Conservation (phyloP, 2,329 filamentous ascomycete genomes). For the Pseudocercospora macadamiae region DNA sequence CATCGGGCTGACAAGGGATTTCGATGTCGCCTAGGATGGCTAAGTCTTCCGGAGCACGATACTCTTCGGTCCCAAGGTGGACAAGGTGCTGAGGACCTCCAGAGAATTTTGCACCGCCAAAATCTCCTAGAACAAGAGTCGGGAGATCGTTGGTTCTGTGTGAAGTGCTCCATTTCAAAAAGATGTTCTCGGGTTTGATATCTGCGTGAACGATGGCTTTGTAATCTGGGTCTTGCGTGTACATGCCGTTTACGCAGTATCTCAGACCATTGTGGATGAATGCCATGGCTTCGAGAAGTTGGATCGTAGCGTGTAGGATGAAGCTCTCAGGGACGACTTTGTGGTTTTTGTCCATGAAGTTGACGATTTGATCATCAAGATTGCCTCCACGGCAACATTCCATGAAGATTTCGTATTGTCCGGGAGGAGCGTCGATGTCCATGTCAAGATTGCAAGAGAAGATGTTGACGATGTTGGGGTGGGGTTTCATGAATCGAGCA, state of each 20-base stretch:
- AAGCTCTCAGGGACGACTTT: not conserved
- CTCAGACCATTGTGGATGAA: not conserved
- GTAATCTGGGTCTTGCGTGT: not conserved
- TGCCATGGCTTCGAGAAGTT: not conserved
- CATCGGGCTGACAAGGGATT: not conserved
- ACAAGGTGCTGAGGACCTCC: not conserved
- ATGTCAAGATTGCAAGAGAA: not conserved
- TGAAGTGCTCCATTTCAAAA: constrained; percentile 8
- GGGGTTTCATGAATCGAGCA: not conserved
- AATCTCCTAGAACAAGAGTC: constrained; percentile 9
- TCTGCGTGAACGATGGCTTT: constrained; percentile 18
- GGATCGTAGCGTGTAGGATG: not conserved
- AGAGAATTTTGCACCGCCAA: constrained; percentile 9
- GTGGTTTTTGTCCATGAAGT: not conserved
- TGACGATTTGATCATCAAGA: not conserved
- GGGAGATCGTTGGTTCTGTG: constrained; percentile 5
- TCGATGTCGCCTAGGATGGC: not conserved
- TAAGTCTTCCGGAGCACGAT: not conserved
- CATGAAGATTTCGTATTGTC: not conserved
- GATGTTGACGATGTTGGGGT: not conserved
- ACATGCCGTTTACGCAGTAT: not conserved
- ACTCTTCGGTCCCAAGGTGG: not conserved
- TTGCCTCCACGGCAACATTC: not conserved
- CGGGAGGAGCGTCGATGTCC: not conserved
- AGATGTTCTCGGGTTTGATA: constrained; percentile 18